Base-by-base conservation (phyloP, 345 rosid genomes). In the Populus simonii region DNA sequence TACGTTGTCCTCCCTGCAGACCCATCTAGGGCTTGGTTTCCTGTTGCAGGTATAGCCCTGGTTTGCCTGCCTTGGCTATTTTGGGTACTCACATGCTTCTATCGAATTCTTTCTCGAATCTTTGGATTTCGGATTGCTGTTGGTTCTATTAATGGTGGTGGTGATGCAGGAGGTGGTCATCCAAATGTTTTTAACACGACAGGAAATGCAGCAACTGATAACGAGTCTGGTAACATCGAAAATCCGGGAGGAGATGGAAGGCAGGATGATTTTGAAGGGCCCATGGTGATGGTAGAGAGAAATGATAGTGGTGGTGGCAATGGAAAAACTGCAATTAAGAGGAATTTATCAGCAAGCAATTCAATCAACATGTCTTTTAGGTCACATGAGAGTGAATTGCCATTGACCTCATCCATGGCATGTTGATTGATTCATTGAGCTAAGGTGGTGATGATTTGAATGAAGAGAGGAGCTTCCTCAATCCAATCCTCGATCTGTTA, bases 21-120 rank as follows among this genome's bases (percentile, higher is more conserved):
- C 74, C 82, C 16, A 33, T 80, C 92, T 17, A 75, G 84, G 0
- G 12, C 81, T 18, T 91, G 92, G 93, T 86, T 90, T 23, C 87
- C 93, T 47, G 71, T 83, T 62, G 80, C 82, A 13, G 98, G 98
- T 59, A 84, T 90, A 38, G 7, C 83, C 79, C 88, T 92, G 4
- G 91, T 90, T 57, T 89, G 93, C 84, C 83, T 93, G 18, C 98
- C 97, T 17, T 93, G 98, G 98, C 27, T 87, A 18, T 95, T 94
- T 74, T 92, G 98, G 98, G 2, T 82, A 35, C 20, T 90, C 38
- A 90, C 92, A 0, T 89, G 89, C 70, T 27, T 84, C 5, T 94
- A 92, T 69, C 91, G 94, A 0, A 47, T 93, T 61, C 1, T 88
- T 29, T 94, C 97, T 8, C 86, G 96, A 16, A 61, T 76, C 13